phyloP scores from a whole-genome alignment of 306 rosid genomes.

The Cicer arietinum region DNA sequence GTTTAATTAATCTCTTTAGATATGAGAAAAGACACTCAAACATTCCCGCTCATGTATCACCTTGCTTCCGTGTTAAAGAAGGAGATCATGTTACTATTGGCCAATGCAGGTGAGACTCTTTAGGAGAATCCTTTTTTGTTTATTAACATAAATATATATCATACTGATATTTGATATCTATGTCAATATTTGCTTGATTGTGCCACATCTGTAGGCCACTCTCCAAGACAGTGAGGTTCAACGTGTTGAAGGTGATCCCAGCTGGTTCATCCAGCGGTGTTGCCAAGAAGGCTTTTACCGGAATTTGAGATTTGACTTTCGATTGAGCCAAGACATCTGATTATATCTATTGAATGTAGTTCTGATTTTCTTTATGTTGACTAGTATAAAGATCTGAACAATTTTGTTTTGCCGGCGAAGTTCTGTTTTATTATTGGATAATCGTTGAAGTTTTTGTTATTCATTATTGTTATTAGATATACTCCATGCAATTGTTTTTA shows the following conservation, averaged over 20 bases:
- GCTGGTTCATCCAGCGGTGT: constrained; percentile 60
- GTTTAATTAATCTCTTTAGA: constrained; percentile 35
- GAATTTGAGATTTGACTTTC: constrained; percentile 43
- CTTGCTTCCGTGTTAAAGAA: constrained; percentile 48
- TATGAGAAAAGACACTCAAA: constrained; percentile 77
- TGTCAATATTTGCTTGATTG: neutral
- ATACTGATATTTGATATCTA: too few species aligned
- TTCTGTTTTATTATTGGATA: too few species aligned
- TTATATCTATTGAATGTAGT: too few species aligned
- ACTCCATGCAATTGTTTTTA: too few species aligned
- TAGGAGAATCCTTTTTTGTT: neutral
- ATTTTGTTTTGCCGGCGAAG: too few species aligned
- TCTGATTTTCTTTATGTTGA: too few species aligned
- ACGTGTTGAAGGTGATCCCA: constrained; percentile 41
- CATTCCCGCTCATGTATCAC: constrained; percentile 61
- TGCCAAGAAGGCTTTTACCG: constrained; percentile 69
- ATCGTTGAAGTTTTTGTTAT: too few species aligned
- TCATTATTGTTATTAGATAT: too few species aligned
- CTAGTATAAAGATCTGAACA: too few species aligned
- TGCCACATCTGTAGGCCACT: constrained; percentile 55
- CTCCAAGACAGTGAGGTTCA: constrained; percentile 29
- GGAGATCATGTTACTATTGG: constrained; percentile 71
- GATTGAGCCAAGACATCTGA: too few species aligned
- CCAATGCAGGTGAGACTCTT: constrained; percentile 64
- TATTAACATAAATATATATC: too few species aligned